phyloP scores from a whole-genome alignment of 2,329 filamentous ascomycete genomes.

The Stagonosporopsis vannaccii region DNA sequence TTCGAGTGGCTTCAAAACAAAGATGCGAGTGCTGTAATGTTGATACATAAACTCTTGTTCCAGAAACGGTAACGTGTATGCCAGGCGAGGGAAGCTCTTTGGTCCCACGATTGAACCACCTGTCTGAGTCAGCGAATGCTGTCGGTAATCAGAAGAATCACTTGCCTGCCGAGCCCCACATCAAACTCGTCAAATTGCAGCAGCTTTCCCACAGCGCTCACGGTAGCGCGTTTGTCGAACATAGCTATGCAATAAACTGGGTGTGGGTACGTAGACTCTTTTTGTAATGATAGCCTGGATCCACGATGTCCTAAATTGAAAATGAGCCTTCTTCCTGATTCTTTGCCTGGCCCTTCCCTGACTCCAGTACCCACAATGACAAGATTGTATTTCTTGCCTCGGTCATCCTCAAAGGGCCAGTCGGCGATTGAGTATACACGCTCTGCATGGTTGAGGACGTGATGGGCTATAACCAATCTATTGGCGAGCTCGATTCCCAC shows the following conservation, averaged over 20 bases:
- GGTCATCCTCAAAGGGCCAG: conserved; percentile 66
- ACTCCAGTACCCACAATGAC: conserved; percentile 65
- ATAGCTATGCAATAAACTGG: conserved; percentile 45
- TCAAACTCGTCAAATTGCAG: conserved; percentile 41
- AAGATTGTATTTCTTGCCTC: conserved; percentile 65
- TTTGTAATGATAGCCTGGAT: conserved; percentile 62
- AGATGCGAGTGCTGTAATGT: conserved; percentile 63
- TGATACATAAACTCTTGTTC: conserved; percentile 60
- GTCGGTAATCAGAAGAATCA: neutral
- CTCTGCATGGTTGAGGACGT: conserved; percentile 64
- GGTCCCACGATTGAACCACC: conserved; percentile 51
- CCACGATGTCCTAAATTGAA: conserved; percentile 35
- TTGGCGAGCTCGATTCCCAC: conserved; percentile 37
- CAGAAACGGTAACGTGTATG: conserved; percentile 57
- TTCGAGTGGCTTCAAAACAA: conserved; percentile 52
- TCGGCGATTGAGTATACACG: conserved; percentile 68
- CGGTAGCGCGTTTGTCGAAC: conserved; percentile 32
- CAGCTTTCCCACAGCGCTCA: conserved; percentile 37
- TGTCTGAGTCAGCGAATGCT: conserved; percentile 21
- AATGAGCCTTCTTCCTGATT: conserved; percentile 41
- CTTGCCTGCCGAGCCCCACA: conserved; percentile 30
- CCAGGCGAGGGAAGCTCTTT: conserved; percentile 58
- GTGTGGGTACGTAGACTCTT: conserved; percentile 40
- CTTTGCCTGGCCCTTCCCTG: conserved; percentile 22
- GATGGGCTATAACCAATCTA: conserved; percentile 58